Base-by-base conservation (phyloP, 2,329 filamentous ascomycete species). In the Fusarium circinatum region DNA sequence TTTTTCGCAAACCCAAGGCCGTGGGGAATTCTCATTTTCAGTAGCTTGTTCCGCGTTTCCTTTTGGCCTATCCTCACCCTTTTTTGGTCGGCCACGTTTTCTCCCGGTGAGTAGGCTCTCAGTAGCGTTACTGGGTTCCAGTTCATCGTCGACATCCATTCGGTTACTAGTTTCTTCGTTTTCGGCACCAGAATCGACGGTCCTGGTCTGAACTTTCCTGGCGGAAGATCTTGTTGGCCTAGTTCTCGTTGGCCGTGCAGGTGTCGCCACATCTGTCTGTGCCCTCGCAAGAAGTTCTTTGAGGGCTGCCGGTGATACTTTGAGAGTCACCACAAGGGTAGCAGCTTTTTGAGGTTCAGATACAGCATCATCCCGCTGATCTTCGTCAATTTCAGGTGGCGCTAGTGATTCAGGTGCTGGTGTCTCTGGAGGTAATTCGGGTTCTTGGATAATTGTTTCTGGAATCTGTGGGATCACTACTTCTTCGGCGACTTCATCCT, bases 1-100 rank as follows among this genome's bases (percentile, higher is more conserved):
- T 48, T 85, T 87, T 15, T 88, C 84, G 69, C 89, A 91, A 26
- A 79, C 82, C 75, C 82, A 89, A 4, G 80, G 73, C 34, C 81
- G 80, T 22, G 71, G 64, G 39, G 51, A 65, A n/a, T 76, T 55
- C 10, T 59, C 70, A 59, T 44, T 74, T 71, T 66, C 71, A 12
- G 57, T 42, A 26, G 60, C 52, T 30, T 52, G 65, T 17, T 57
- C 55, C 26, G 45, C 41, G 30, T 63, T 70, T 47, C 68, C 70
- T 39, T 62, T 68, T 48, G 38, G 67, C 30, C 56, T 73, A 18
- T 24, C 26, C 47, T 70, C 72, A 14, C 56, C 70, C 49, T 58
- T 75, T 36, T 65, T 68, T 13, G 75, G 75, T 13, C 76, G 76
- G 24, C 76, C 76, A 7, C 65, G 75, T 73, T 75, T 81, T 78